A percentile compares a stretch with the other conserved stretches of the same genome.
Evolutionary conservation across 352 stramenopile genomes (phyloP).

Genomic region (Globisporangium parvum): DNA sequence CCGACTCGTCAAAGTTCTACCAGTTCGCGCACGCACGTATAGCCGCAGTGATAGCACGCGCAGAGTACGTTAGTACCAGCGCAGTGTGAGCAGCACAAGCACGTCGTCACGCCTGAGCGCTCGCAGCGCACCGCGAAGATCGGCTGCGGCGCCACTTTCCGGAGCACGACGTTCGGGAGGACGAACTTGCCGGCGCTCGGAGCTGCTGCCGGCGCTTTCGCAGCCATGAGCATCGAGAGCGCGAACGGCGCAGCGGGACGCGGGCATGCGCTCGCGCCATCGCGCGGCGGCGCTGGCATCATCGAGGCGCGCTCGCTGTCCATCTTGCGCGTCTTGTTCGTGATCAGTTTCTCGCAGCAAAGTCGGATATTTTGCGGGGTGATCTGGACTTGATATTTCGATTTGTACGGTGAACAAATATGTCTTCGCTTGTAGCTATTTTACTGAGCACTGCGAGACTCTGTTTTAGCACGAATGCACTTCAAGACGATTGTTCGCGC

Average conservation of each 20-base stretch:
- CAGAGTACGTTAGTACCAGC: neutral
- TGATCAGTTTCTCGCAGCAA: neutral
- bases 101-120: too few relatives aligned
- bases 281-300: conserved; percentile 3
- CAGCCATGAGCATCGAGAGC: conserved; percentile 20
- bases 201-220: conserved; percentile 6
- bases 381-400: neutral
- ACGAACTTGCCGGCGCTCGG: conserved; percentile 24
- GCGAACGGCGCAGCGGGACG: conserved; percentile 33
- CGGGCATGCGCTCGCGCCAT: neutral
- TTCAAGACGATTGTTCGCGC: too few relatives aligned
- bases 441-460: too few relatives aligned
- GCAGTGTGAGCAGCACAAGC: neutral
- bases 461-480: too few relatives aligned
- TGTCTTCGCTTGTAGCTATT: too few relatives aligned
- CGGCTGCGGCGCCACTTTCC: conserved; percentile 61
- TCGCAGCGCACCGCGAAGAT: conserved; percentile 67
- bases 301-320: neutral
- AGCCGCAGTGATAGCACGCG: neutral
- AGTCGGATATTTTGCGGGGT: too few relatives aligned
- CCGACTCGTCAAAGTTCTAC: conserved; percentile 72
- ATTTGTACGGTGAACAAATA: neutral
- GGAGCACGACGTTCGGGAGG: conserved; percentile 47
- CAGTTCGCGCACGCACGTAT: neutral
- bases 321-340: neutral